Conservation (phyloP, 345 rosid genomes). For the Citrus cavaleriei region DNA sequence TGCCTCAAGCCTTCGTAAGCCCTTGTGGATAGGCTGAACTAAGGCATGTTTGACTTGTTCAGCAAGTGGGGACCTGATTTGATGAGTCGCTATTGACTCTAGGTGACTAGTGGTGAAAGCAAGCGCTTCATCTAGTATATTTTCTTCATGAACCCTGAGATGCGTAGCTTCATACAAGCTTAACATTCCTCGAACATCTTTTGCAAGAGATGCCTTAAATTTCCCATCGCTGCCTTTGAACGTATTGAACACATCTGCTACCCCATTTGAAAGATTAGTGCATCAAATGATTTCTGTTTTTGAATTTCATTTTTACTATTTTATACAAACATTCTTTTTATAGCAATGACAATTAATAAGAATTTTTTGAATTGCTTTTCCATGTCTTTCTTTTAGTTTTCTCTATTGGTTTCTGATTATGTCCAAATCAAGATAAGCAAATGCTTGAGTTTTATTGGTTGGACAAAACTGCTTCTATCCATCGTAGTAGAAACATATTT, state of each 20-base stretch:
- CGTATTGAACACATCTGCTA: constrained; percentile 26
- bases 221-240: constrained; percentile 16
- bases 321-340: too few relatives aligned
- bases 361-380: too few relatives aligned
- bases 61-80: not conserved
- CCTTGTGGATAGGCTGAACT: constrained; percentile 6
- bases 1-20: constrained; percentile 18
- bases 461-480: not conserved
- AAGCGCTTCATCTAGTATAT: constrained; percentile 32
- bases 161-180: constrained; percentile 42
- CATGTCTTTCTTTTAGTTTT: too few relatives aligned
- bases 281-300: too few relatives aligned
- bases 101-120: constrained; percentile 25
- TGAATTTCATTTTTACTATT: too few relatives aligned
- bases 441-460: too few relatives aligned
- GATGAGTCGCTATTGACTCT: not conserved
- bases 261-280: not conserved
- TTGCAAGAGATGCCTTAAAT: not conserved
- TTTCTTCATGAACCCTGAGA: constrained; percentile 29
- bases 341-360: too few relatives aligned
- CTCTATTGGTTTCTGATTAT: too few relatives aligned
- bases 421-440: too few relatives aligned
- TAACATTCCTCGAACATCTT: constrained; percentile 22
- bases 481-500: too few relatives aligned
- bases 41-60: constrained; percentile 5